Base-by-base conservation (phyloP, 2,329 filamentous ascomycete genomes). In the Helicocarpus griseus region DNA sequence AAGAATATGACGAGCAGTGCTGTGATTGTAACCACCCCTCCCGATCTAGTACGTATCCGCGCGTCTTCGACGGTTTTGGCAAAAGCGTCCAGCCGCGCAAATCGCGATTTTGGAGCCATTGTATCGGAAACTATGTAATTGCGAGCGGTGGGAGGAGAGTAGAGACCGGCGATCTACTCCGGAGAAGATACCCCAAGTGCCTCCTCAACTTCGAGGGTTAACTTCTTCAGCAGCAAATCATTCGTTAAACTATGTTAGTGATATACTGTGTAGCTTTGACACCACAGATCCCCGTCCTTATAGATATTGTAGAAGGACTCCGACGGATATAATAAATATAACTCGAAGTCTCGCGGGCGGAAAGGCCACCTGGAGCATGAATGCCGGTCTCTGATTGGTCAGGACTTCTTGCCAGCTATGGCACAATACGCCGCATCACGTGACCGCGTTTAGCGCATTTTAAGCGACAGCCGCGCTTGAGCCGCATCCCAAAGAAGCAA, bases 51-150 rank as follows among this genome's bases (percentile, higher is more conserved):
- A 63, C 94, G 86, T 67, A 98, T 83, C 62, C 93, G 83, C 59
- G 94, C 93, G 82, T 98, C 93, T 70, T 98, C 93, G 61, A 98
- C 93, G 11, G 93, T 98, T 74, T 98, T 98, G 48, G 91, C 95
- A 69, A 98, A 98, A 78, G 93, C 93, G 72, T 98, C 93, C 58
- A 98, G 87, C 80, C 86, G 85, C 54, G 87, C 95, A 68, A 98
- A 96, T 70, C 93, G 85, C 61, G 89, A 95, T 77, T 95, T 95
- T 65, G 85, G 74, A 59, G 90, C 77, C 93, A 97, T 97, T 60
- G 57, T 57, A 52, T 26, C 21, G 19, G 17, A 11, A 43, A 17
- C 17, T 29, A 9, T n/a, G 24, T 48, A 55, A 58, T 43, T 45
- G 31, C 21, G 17, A 28, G 17, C 8, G 26, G 19, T 7, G 19